phyloP scores from a whole-genome alignment of 345 rosid genomes.

The Angophora floribunda region DNA sequence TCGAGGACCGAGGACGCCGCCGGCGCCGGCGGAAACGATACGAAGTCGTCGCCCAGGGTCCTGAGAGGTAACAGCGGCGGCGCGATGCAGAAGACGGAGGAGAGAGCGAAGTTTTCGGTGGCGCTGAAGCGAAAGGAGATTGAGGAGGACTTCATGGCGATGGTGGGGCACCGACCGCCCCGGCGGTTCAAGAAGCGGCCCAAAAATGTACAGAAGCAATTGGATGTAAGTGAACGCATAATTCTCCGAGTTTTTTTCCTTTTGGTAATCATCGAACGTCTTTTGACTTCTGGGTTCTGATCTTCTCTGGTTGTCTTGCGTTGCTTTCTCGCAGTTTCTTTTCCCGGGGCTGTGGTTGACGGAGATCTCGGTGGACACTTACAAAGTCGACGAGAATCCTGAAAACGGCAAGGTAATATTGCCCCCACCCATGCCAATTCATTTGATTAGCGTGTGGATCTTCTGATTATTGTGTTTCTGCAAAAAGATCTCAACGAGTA shows the following conservation, averaged over 20 bases:
- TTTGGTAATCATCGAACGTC: not conserved
- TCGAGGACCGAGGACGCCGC: not conserved
- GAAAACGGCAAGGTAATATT: conserved; percentile 23
- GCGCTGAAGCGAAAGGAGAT: conserved; percentile 50
- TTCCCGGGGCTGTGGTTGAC: conserved; percentile 57
- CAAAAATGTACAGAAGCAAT: conserved; percentile 42
- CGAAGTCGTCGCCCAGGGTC: not conserved
- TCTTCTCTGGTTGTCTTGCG: not conserved
- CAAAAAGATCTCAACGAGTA: not conserved
- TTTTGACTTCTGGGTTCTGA: not conserved
- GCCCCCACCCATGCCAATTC: not conserved
- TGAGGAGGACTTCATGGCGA: conserved; percentile 44
- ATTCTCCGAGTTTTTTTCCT: not conserved
- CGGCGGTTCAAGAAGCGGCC: conserved; percentile 67
- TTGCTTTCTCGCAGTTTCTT: conserved; percentile 26
- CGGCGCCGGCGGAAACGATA: not conserved
- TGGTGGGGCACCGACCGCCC: conserved; percentile 42
- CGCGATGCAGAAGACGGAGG: conserved; percentile 6
- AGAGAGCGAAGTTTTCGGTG: conserved; percentile 36
- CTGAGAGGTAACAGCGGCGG: not conserved
- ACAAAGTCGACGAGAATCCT: conserved; percentile 46
- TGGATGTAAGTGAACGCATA: conserved; percentile 37
- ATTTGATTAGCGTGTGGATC: not conserved
- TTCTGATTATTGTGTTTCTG: not conserved
- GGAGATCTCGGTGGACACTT: conserved; percentile 41